Evolutionary conservation across 2,329 filamentous ascomycete genomes (phyloP).

Genomic region (Cercospora brassicicola): DNA sequence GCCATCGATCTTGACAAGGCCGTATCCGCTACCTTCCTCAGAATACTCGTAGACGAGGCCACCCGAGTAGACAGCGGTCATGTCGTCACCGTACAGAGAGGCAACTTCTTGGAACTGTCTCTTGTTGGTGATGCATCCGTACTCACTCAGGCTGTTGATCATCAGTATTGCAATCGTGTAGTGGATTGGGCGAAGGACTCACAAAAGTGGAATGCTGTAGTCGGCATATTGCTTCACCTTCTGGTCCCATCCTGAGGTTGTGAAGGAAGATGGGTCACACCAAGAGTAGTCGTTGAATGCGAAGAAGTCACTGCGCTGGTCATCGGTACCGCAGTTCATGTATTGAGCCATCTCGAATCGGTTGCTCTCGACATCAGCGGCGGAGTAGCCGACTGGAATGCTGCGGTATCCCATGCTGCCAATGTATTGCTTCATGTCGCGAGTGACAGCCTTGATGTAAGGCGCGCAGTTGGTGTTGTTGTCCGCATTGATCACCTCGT

Average conservation of each 20-base stretch:
- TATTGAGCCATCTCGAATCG: conserved; percentile 83
- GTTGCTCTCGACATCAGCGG: conserved; percentile 82
- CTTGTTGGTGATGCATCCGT: conserved; percentile 79
- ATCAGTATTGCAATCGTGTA: conserved; percentile 16
- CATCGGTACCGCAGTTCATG: conserved; percentile 88
- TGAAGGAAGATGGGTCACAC: conserved; percentile 72
- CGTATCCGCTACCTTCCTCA: conserved; percentile 74
- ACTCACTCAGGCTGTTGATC: conserved; percentile 72
- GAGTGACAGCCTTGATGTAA: conserved; percentile 71
- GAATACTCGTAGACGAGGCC: conserved; percentile 96
- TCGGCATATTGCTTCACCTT: conserved; percentile 86
- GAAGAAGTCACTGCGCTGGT: conserved; percentile 84
- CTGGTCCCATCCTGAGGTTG: conserved; percentile 73
- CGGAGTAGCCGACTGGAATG: conserved; percentile 78
- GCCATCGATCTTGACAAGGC: conserved; percentile 68
- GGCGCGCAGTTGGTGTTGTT: conserved; percentile 64
- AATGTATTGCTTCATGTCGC: conserved; percentile 80
- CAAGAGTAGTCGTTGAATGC: conserved; percentile 89
- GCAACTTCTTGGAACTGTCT: conserved; percentile 79
- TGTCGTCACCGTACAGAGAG: conserved; percentile 76
- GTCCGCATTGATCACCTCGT: conserved; percentile 68
- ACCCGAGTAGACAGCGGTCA: conserved; percentile 90
- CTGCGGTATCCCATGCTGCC: conserved; percentile 65
- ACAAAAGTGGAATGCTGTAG: conserved; percentile 84
- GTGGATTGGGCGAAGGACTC: conserved; percentile 29